Base-by-base conservation (phyloP, 306 rosid genomes). In the Cajanus cajan region DNA sequence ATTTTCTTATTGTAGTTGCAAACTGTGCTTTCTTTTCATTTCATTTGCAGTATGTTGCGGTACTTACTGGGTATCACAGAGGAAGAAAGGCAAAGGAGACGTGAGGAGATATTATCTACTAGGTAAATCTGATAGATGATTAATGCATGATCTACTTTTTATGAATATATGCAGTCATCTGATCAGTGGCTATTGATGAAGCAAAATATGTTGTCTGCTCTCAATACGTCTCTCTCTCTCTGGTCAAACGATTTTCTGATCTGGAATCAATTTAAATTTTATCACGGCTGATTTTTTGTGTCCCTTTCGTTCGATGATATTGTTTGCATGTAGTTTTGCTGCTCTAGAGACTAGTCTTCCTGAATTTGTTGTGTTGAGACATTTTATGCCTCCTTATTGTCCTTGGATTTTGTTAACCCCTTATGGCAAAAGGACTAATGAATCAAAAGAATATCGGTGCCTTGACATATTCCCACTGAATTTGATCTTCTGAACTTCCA, bases 81-180 rank as follows among this genome's bases (percentile, higher is more conserved):
- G 62, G 98, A 92, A 80, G 99, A 93, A 88, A 91, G 99, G 85
- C 85, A 89, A 86, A 75, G 11, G 54, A 95, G 98, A 83, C 92
- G 98, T 18, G 96, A 84, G 90, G 97, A 95, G 86, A 95, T 95
- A 84, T 80, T 95, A 73, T 81, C 97, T 79, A 93, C 99, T 14
- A 91, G 98, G 98, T 94, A 85, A 78, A 67, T 43, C 40, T 73
- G 68, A 65, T 66, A 54, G 19, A 71, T 86, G 36, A 57, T 74
- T 64, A 61, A n/a, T 69, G 15, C 48, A 12, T 48, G 18, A 76
- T 64, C 34, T 66, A 72, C 31, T 41, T 58, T 55, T 19, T 43
- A 59, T 83, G 43, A 44, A 50, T 65, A 40, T 16, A n/a, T n/a
- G 10, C 33, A 69, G 72, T 64, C 47, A 5, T 51, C 47, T 73